Conservation (phyloP, 345 rosid genomes). For the Chamaenerion angustifolium region DNA sequence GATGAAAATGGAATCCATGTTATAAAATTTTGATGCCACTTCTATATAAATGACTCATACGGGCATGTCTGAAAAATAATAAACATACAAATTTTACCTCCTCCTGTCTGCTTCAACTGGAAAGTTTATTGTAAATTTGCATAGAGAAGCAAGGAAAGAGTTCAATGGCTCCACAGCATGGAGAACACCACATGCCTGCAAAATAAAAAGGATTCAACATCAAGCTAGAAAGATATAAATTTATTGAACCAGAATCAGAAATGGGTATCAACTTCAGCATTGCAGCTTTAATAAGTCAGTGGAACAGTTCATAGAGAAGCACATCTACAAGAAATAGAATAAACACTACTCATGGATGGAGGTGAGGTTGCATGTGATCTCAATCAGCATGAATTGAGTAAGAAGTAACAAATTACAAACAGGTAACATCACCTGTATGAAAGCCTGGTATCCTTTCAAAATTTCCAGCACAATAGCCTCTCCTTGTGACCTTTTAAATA, state of each 20-base stretch:
- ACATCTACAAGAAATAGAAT: background rate
- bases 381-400: background rate
- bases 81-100: constrained; percentile 31
- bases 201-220: constrained; percentile 10
- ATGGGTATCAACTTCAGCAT: background rate
- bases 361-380: background rate
- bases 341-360: background rate
- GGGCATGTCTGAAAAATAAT: too few species aligned
- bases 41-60: too few species aligned
- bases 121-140: constrained; percentile 81
- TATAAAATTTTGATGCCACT: too few species aligned
- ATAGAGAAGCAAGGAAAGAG: constrained; percentile 89
- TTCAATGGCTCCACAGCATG: constrained; percentile 92
- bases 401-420: background rate
- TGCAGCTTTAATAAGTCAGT: background rate
- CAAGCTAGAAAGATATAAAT: background rate
- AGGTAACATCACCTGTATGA: constrained; percentile 62
- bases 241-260: background rate
- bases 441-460: constrained; percentile 96
- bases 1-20: too few species aligned
- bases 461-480: constrained; percentile 97
- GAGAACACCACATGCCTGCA: constrained; percentile 97
- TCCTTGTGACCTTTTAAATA: constrained; percentile 81
- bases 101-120: constrained; percentile 64
- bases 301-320: background rate